Conservation (phyloP, 805 yeast species). For the Wickerhamiella lipophila region DNA sequence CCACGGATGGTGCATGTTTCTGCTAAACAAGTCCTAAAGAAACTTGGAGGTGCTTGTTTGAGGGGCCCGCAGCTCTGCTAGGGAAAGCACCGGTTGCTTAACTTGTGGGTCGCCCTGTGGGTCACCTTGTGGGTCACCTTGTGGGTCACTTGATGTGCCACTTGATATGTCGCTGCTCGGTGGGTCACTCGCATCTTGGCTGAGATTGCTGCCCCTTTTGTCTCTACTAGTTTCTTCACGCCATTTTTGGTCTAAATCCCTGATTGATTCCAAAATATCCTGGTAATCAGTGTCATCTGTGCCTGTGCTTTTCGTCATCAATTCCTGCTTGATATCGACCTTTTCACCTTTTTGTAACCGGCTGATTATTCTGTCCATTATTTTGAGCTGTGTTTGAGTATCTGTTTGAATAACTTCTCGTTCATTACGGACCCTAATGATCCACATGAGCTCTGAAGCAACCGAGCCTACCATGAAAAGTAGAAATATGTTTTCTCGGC, state of each 20-base stretch:
- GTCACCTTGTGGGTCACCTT: too few species aligned
- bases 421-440: constrained; percentile 33
- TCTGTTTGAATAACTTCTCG: constrained; percentile 32
- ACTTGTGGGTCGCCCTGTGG: too few species aligned
- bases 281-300: constrained; percentile 16
- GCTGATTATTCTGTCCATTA: constrained; percentile 31
- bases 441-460: constrained; percentile 37
- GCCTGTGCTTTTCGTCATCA: constrained; percentile 21
- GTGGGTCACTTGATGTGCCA: too few species aligned
- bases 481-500: constrained; percentile 21
- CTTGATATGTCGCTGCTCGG: neutral
- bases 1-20: too few species aligned
- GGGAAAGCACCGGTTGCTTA: neutral
- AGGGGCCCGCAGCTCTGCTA: neutral
- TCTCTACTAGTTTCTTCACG: constrained; percentile 8
- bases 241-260: constrained; percentile 24
- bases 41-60: neutral
- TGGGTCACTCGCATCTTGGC: too few species aligned
- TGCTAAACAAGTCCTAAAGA: too few species aligned
- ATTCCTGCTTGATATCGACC: constrained; percentile 34
- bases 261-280: constrained; percentile 22
- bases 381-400: constrained; percentile 29
- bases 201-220: neutral
- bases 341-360: constrained; percentile 32
- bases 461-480: constrained; percentile 34